Percentiles rank a stretch among this genome's conserved stretches.
phyloP scores from a whole-genome alignment of 1,284 basidiomycete species.

The Leccinum fuscescens region DNA sequence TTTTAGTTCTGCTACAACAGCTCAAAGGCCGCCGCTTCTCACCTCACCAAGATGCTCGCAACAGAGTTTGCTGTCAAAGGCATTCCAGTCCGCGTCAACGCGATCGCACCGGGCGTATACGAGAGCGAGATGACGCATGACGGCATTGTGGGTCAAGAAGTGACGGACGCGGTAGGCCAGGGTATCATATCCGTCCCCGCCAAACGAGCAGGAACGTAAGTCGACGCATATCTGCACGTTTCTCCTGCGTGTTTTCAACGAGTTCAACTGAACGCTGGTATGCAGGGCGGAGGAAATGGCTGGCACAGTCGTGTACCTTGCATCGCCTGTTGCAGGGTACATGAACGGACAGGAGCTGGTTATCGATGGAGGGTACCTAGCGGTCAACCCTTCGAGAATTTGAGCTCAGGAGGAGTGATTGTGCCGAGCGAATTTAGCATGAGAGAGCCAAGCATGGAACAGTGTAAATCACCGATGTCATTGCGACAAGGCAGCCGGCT shows the following conservation, averaged over 20 bases:
- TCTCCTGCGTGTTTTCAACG: neutral
- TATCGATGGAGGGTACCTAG: slow-evolving; percentile 69
- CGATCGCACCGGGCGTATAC: slow-evolving; percentile 72
- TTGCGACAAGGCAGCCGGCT: neutral
- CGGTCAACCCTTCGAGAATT: slow-evolving; percentile 61
- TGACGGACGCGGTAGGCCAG: slow-evolving; percentile 52
- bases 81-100: slow-evolving; percentile 65
- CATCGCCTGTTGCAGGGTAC: slow-evolving; percentile 67
- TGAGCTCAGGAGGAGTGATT: slow-evolving; percentile 8
- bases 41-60: slow-evolving; percentile 70
- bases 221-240: slow-evolving; percentile 19
- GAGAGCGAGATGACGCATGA: slow-evolving; percentile 73
- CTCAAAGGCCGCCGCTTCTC: slow-evolving; percentile 71
- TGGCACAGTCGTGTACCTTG: slow-evolving; percentile 71
- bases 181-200: slow-evolving; percentile 59
- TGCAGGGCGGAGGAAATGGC: slow-evolving; percentile 71
- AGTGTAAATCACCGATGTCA: neutral
- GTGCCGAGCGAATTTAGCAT: neutral
- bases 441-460: neutral
- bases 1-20: slow-evolving; percentile 75
- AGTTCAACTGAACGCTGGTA: neutral
- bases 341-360: slow-evolving; percentile 72
- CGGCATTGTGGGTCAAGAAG: slow-evolving; percentile 46
- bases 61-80: slow-evolving; percentile 70
- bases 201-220: slow-evolving; percentile 64